Evolutionary conservation across 345 rosid species (phyloP).

Genomic region (Hypericum perforatum): DNA sequence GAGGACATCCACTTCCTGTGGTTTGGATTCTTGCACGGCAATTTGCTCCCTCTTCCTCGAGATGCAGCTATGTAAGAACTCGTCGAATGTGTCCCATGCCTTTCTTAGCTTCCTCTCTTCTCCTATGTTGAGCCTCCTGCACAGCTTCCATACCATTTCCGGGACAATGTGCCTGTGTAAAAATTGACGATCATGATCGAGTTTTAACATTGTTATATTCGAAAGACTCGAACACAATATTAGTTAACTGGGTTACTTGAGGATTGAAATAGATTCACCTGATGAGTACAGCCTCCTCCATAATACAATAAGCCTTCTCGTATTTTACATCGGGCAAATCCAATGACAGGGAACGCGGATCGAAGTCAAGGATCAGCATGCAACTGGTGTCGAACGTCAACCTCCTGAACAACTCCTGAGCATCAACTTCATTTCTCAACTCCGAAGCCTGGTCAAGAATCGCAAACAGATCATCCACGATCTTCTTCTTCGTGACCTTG

Average conservation of each 20-base stretch:
- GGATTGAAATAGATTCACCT: too few relatives aligned
- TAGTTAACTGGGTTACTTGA: too few relatives aligned
- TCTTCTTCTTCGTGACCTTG: too few relatives aligned
- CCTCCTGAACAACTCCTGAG: background rate
- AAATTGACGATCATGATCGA: too few relatives aligned
- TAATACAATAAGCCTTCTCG: background rate
- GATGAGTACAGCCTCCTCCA: background rate
- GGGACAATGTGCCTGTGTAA: background rate
- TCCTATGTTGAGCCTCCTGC: background rate
- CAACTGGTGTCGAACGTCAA: background rate
- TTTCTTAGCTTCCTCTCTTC: background rate
- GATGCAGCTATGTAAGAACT: too few relatives aligned
- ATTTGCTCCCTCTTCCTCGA: too few relatives aligned
- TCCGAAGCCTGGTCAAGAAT: background rate
- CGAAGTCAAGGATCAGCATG: background rate
- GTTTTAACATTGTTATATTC: too few relatives aligned
- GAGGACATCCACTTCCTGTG: too few relatives aligned
- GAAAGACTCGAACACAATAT: too few relatives aligned
- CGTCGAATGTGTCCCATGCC: too few relatives aligned
- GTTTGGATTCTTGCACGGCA: too few relatives aligned
- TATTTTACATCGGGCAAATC: background rate
- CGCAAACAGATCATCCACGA: background rate
- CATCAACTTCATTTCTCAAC: background rate
- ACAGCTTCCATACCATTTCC: background rate
- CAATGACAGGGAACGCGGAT: background rate